A percentile compares a stretch with the other conserved stretches of the same genome.
Evolutionary conservation across 2,329 filamentous ascomycete species (phyloP).

Genomic region (Neonectria neomacrospora): DNA sequence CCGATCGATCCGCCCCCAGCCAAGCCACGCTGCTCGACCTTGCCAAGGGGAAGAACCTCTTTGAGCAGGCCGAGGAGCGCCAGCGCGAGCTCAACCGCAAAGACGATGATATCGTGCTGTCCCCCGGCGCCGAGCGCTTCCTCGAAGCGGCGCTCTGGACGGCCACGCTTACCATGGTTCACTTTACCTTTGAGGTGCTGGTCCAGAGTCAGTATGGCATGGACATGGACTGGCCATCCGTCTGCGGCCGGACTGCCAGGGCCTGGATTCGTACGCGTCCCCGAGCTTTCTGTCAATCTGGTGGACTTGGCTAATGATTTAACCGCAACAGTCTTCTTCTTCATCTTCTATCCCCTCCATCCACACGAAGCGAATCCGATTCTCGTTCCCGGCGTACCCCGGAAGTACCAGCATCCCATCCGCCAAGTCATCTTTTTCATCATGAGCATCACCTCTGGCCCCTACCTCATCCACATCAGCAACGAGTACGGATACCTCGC

Average conservation of each 20-base stretch:
- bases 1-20: slow-evolving; percentile 70
- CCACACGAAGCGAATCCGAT: slow-evolving; percentile 60
- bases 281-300: not conserved
- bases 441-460: slow-evolving; percentile 71
- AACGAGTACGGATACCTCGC: slow-evolving; percentile 85
- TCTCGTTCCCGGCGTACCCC: slow-evolving; percentile 62
- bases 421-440: slow-evolving; percentile 72
- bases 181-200: slow-evolving; percentile 82
- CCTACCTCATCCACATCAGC: slow-evolving; percentile 83
- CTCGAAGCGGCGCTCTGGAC: slow-evolving; percentile 69
- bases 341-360: slow-evolving; percentile 68
- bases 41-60: slow-evolving; percentile 71
- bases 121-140: slow-evolving; percentile 61
- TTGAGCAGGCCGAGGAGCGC: slow-evolving; percentile 59
- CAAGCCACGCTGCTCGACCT: slow-evolving; percentile 79
- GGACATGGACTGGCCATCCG: slow-evolving; percentile 68
- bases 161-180: slow-evolving; percentile 74
- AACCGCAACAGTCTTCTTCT: slow-evolving; percentile 59
- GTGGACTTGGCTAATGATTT: slow-evolving; percentile 11
- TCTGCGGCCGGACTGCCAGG: slow-evolving; percentile 63
- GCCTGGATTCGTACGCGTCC: slow-evolving; percentile 62
- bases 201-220: slow-evolving; percentile 83
- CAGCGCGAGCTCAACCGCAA: slow-evolving; percentile 47
- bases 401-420: slow-evolving; percentile 57
- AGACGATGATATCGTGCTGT: slow-evolving; percentile 51